A percentile compares a stretch with the other conserved stretches of the same genome.
Conservation (phyloP, 768 basidiomycete genomes). For the Paxillus ammoniavirescens region DNA sequence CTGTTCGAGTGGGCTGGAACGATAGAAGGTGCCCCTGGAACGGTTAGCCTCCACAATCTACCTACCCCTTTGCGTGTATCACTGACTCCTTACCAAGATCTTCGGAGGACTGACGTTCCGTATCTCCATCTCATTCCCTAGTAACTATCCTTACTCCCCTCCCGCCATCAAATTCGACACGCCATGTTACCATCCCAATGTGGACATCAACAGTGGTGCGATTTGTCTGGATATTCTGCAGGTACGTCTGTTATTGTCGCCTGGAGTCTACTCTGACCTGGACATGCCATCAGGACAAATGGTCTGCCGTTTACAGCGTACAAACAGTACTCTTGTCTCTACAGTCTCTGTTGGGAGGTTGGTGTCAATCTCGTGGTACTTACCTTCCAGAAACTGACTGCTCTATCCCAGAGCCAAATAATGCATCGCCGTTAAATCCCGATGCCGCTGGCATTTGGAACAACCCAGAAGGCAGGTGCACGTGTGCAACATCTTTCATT, state of each 20-base stretch:
- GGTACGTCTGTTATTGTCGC: slow-evolving; percentile 36
- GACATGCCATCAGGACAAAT: slow-evolving; percentile 63
- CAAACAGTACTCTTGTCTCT: slow-evolving; percentile 86
- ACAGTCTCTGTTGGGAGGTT: slow-evolving; percentile 86
- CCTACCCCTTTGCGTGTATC: not conserved
- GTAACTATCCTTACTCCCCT: slow-evolving; percentile 85
- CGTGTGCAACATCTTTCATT: not conserved
- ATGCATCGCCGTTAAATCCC: slow-evolving; percentile 84
- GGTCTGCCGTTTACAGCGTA: slow-evolving; percentile 92
- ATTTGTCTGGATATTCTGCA: slow-evolving; percentile 90
- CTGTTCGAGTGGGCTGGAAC: slow-evolving; percentile 90
- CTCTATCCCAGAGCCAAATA: slow-evolving; percentile 74
- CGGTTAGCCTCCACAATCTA: slow-evolving; percentile 34
- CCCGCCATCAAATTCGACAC: slow-evolving; percentile 87
- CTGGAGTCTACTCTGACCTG: slow-evolving; percentile 5
- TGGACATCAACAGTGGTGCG: slow-evolving; percentile 72
- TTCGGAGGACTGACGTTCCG: slow-evolving; percentile 80
- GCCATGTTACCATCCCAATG: slow-evolving; percentile 90
- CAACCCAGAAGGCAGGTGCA: slow-evolving; percentile 55
- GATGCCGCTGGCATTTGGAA: slow-evolving; percentile 86
- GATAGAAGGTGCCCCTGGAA: slow-evolving; percentile 77
- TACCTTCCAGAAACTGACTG: not conserved
- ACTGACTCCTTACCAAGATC: slow-evolving; percentile 43
- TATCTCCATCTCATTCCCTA: slow-evolving; percentile 80
- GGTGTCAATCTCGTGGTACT: slow-evolving; percentile 19